Base-by-base conservation (phyloP, 2,329 filamentous ascomycete species). In the Akanthomyces muscarius region DNA sequence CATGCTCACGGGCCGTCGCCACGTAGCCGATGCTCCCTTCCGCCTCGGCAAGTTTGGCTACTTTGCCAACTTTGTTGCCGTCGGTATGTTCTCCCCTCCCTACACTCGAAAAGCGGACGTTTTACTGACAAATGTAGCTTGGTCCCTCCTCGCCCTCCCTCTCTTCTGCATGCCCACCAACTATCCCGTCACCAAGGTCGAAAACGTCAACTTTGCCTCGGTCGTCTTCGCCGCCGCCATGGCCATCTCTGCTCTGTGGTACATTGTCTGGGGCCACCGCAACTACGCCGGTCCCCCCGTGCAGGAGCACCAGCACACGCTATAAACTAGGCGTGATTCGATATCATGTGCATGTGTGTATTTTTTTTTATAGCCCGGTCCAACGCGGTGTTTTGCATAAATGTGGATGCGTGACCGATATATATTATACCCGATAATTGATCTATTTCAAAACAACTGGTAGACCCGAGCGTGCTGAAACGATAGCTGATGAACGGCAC, bases 91-190 rank as follows among this genome's bases (percentile, higher is more conserved):
- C 16, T 55, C 28, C 10, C 23, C 47, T n/a, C 6, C 16, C 10
- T 38, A 21, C 3, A 64, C 53, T 13, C 7, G 8, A 25, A 4
- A 2, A 7, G 8, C 6, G 6, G 6, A 4, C 28, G 2, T 30
- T 30, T 30, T 28, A 33, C 68, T 71, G 54, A 68, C 61, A 59
- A 48, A 54, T 16, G 60, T 67, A 87, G 84, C 77, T 59, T 91
- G 89, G 89, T 88, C 86, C 61, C 68, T 81, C 16, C 81, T 92
- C 61, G 88, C 87, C 42, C 84, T 91, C 59, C 88, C 89, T 1
- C 82, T 91, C 18, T 91, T 91, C 80, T 91, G 86, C 75, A 89
- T 90, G 86, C 89, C 88, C 0, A 82, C 85, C 0, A 75, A 75
- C 50, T 76, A 89, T n/a, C 86, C 86, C 6, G 86, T 89, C 45